phyloP scores from a whole-genome alignment of 2,329 filamentous ascomycete species.

The Alternaria consortialis region DNA sequence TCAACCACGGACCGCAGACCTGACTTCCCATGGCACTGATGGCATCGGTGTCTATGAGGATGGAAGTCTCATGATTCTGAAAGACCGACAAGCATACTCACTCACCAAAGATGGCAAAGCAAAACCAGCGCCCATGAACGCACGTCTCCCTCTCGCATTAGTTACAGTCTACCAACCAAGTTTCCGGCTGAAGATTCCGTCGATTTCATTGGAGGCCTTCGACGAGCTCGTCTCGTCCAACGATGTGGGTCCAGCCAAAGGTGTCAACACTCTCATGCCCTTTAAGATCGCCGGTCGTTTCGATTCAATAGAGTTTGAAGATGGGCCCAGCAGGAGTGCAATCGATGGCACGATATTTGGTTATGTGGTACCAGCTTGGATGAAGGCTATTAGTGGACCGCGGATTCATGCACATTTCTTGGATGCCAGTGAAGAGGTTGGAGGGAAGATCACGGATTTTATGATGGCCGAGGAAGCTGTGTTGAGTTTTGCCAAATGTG shows the following conservation, averaged over 20 bases:
- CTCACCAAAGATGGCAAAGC: constrained; percentile 45
- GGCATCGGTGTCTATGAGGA: constrained; percentile 56
- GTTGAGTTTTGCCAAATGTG: constrained; percentile 53
- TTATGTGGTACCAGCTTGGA: constrained; percentile 52
- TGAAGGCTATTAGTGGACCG: constrained; percentile 52
- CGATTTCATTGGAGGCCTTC: constrained; percentile 26
- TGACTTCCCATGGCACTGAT: constrained; percentile 55
- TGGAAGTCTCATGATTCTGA: constrained; percentile 51
- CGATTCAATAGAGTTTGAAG: constrained; percentile 41
- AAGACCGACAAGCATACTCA: constrained; percentile 46
- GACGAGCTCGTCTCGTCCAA: constrained; percentile 25
- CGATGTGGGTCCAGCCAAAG: constrained; percentile 29
- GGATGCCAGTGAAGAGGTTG: constrained; percentile 39
- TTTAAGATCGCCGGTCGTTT: constrained; percentile 52
- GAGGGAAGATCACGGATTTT: constrained; percentile 52
- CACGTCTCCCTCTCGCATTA: constrained; percentile 52
- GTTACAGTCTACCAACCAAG: constrained; percentile 53
- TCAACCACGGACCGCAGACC: constrained; percentile 48
- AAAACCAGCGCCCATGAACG: constrained; percentile 42
- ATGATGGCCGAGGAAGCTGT: constrained; percentile 45
- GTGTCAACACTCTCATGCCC: constrained; percentile 53
- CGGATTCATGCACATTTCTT: constrained; percentile 51
- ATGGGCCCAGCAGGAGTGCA: constrained; percentile 32
- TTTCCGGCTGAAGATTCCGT: constrained; percentile 39
- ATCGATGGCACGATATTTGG: constrained; percentile 54